Base-by-base conservation (phyloP, 2,329 filamentous ascomycete species). In the Fusarium sambucinum region DNA sequence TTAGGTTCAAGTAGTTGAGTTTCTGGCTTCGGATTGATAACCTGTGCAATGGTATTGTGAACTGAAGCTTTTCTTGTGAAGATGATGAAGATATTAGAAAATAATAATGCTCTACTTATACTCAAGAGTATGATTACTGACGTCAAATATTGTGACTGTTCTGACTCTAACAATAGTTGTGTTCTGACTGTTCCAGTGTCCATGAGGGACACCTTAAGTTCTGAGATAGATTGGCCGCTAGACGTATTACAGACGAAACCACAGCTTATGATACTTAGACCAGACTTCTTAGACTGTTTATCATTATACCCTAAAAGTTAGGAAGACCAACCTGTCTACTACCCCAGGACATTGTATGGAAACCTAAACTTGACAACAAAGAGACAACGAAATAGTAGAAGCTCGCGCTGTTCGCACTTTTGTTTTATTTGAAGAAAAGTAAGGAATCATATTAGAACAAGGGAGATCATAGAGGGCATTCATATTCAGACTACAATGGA, bases 401-500 rank as follows among this genome's bases (percentile, higher is more conserved):
- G 3, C 11, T 44, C 23, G 2, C 11, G 4, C 25, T 27, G 41
- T 27, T 44, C 10, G 17, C 3, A 12, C 6, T 1, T 25, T n/a
- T 6, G 6, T 4, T 1, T 5, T 25, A 21, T 4, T 11, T 8
- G 16, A 17, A 11, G 4, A 6, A 4, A 25, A 17, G 3, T 10
- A 6, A 8, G 3, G n/a, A 29, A 17, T 6, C 7, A 4, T n/a
- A 7, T 12, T 12, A 8, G 25, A 44, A 44, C 41, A 44, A 44
- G 6, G 25, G 3, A 29, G 4, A 19, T 13, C 9, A 19, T 12
- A 9, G 17, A 29, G 11, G 4, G 1, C 4, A 1, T 29, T 44
- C 6, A 7, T 19, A 13, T 44, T 29, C 12, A 16, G 38, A 23
- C 19, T 41, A 23, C 8, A 23, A 9, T 25, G 7, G 13, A 40